Conservation (phyloP, 176 grass and related monocot genomes). For the Ensete ventricosum region DNA sequence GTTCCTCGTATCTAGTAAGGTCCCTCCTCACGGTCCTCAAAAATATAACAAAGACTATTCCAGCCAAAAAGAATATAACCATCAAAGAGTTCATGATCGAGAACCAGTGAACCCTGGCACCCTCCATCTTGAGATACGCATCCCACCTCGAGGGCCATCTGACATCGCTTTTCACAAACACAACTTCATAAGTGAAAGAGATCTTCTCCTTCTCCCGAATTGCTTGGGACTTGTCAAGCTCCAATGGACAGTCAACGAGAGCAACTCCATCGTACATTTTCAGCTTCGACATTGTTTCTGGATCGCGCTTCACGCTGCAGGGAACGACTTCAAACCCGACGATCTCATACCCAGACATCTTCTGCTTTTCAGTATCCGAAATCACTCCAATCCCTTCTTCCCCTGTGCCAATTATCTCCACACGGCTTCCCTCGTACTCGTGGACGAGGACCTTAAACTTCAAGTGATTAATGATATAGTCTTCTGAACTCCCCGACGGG, state of each 20-base stretch:
- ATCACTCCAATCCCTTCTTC: not conserved
- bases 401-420: not conserved
- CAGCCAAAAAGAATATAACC: not conserved
- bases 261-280: not conserved
- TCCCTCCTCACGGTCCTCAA: not conserved
- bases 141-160: not conserved
- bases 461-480: constrained; percentile 10
- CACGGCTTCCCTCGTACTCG: not conserved
- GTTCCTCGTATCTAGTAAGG: not conserved
- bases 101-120: not conserved
- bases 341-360: not conserved
- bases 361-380: not conserved
- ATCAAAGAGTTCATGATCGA: not conserved
- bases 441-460: constrained; percentile 5
- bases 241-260: not conserved
- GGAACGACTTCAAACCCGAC: not conserved
- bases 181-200: not conserved
- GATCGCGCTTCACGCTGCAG: not conserved
- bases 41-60: not conserved
- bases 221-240: not conserved
- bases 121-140: not conserved
- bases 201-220: not conserved
- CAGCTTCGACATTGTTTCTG: not conserved
- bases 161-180: not conserved
- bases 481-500: not conserved